Base-by-base conservation (phyloP, 805 yeast species). In the Debaryomyces tyrocola region DNA sequence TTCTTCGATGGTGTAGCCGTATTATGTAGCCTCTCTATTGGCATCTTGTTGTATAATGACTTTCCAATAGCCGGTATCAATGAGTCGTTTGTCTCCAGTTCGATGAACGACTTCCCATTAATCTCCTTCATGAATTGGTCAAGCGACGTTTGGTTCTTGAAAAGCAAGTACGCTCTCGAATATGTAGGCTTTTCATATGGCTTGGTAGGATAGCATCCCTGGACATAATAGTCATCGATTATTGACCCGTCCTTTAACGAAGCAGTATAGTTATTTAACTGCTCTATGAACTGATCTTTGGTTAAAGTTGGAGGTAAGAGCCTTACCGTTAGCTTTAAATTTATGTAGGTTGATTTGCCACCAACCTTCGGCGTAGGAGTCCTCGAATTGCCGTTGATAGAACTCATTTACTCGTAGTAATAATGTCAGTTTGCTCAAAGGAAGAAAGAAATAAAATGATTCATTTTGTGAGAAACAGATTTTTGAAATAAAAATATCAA, bases 301-400 rank as follows among this genome's bases (percentile, higher is more conserved):
- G 49, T 39, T 14, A 74, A 52, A 15, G 54, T 49, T 2, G 82
- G 79, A 2, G 83, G 83, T 10, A 79, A 57, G 6, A 70, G 55
- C 44, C 83, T 64, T 2, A 77, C 58, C 0, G 60, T 63, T 2
- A 73, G 39, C 47, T 72, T 73, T 31, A 20, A 29, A 24, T 40
- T 46, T 27, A 45, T 36, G 36, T 45, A 44, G 41, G 55, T 21
- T 11, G 40, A 20, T 20, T 12, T 24, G 7, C 15, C 27, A 20
- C 29, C 40, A 11, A 8, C 15, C 2, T 24, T 37, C n/a, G 14
- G 34, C 7, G 34, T 31, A 14, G 17, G 14, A 31, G 34, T 14
- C 34, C 17, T 11, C 11, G 14, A 12, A n/a, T 31, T 7, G 7
- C 34, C 34, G 14, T 31, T 31, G 17, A 14, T 3, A 31, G 34